phyloP scores from a whole-genome alignment of 108 stramenopile genomes.

The Parietichytrium sp. region DNA sequence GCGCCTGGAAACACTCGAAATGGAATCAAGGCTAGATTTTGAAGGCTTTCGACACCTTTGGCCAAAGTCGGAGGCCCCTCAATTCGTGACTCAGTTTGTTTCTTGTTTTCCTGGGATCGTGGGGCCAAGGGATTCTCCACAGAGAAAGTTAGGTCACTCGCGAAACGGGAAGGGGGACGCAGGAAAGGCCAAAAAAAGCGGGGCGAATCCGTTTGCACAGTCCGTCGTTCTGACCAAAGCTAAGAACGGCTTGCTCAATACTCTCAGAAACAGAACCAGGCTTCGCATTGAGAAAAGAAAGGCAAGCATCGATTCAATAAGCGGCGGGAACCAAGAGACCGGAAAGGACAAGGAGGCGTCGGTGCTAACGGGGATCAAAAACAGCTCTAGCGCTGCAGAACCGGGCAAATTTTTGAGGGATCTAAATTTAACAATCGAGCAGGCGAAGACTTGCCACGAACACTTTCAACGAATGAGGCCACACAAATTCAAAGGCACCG shows the following conservation, averaged over 20 bases:
- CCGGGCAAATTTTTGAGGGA: slow-evolving; percentile 10
- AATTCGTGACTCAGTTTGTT: neutral
- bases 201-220: neutral
- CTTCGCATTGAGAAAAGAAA: neutral
- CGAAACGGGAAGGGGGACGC: neutral
- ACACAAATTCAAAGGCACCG: neutral
- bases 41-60: neutral
- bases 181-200: neutral
- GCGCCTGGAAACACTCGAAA: neutral
- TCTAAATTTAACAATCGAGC: neutral
- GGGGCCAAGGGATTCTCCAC: too few relatives aligned
- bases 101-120: neutral
- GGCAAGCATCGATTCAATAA: neutral
- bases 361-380: neutral
- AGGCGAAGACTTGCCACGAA: neutral
- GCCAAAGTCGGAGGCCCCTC: neutral
- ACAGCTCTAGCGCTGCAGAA: neutral
- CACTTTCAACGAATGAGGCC: neutral
- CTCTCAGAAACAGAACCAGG: neutral
- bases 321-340: neutral
- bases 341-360: neutral
- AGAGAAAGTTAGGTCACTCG: neutral
- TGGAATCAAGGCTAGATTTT: neutral
- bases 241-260: slow-evolving; percentile 3
- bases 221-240: neutral